Base-by-base conservation (phyloP, 495 filamentous ascomycete species). In the Aspergillus hancockii region DNA sequence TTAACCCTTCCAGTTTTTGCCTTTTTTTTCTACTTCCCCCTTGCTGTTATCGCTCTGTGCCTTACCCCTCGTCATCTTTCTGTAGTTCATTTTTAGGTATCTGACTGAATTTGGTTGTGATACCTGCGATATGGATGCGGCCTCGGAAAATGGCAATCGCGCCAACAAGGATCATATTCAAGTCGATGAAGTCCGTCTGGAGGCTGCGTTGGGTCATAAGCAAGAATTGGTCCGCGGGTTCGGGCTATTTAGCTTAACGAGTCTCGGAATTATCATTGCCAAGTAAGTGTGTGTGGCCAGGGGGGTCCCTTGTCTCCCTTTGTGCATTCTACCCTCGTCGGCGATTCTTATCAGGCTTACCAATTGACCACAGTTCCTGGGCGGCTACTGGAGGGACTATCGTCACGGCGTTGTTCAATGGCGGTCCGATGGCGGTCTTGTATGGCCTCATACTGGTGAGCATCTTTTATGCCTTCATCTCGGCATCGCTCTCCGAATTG, bases 241-340 rank as follows among this genome's bases (percentile, higher is more conserved):
- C 55, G 68, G 73, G 14, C 55, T 81, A 13, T 71, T 75, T 53
- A 78, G 75, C 56, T 53, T 79, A 52, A 79, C 77, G 8, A 76
- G 75, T 55, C 53, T 79, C 57, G 77, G 77, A 0, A 78, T 79
- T 52, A 66, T 79, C 49, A 77, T 79, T 54, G 77, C 76, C 9
- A 79, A 80, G 75, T 79, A 45, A 12, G 41, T 45, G 3, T 21
- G 8, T 19, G 8, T 12, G 2, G n/a, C 5, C 6, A 18, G 7
- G 8, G 14, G 41, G n/a, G n/a, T n/a, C n/a, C n/a, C n/a, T 45
- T n/a, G 2, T 19, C n/a, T 19, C 9, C n/a, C 41, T 45, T 7
- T 8, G 8, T n/a, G 30, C 53, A 34, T 28, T 3, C 25, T 28
- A 28, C 25, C 25, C 25, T 3, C 25, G 34, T 36, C 13, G 34